These are phyloP conservation scores for Didymella segeticola DNA, from an alignment of 2,329 filamentous ascomycete genomes.

Conservation along the genomic window DNA sequence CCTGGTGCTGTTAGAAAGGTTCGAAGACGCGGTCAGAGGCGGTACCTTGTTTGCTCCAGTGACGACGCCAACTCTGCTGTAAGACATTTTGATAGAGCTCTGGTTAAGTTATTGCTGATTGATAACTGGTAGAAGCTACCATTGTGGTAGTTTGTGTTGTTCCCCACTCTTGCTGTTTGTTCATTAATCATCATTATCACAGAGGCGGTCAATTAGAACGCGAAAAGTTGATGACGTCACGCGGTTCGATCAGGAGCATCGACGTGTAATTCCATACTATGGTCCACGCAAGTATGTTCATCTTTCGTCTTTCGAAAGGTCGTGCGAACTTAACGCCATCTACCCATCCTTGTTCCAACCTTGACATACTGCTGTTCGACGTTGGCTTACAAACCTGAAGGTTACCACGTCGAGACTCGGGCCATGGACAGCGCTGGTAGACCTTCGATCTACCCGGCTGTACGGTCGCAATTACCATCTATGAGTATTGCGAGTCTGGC, in stretches of 20 bases:
- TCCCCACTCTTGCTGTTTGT: conserved; percentile 7
- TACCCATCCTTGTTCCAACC: too few relatives aligned
- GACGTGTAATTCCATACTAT: too few relatives aligned
- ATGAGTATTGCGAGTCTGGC: not conserved
- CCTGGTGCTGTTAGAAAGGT: conserved; percentile 28
- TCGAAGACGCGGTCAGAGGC: not conserved
- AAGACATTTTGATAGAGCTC: conserved; percentile 29
- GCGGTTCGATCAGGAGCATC: not conserved
- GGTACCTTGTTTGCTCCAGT: conserved; percentile 62
- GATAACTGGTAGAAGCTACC: not conserved
- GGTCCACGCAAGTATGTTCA: not conserved
- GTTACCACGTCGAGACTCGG: too few relatives aligned
- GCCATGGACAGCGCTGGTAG: too few relatives aligned
- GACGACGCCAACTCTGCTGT: conserved; percentile 57
- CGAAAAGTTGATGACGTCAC: conserved; percentile 10
- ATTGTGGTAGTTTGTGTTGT: not conserved
- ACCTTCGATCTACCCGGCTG: not conserved
- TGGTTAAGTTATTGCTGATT: not conserved
- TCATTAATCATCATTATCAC: conserved; percentile 22
- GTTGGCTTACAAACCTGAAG: too few relatives aligned
- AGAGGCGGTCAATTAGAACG: not conserved
- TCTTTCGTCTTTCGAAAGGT: not conserved
- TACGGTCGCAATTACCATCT: not conserved
- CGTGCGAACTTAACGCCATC: too few relatives aligned
- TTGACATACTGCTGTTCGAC: too few relatives aligned